Conservation (phyloP, 2,329 filamentous ascomycete species). For the Fusarium xylarioides region DNA sequence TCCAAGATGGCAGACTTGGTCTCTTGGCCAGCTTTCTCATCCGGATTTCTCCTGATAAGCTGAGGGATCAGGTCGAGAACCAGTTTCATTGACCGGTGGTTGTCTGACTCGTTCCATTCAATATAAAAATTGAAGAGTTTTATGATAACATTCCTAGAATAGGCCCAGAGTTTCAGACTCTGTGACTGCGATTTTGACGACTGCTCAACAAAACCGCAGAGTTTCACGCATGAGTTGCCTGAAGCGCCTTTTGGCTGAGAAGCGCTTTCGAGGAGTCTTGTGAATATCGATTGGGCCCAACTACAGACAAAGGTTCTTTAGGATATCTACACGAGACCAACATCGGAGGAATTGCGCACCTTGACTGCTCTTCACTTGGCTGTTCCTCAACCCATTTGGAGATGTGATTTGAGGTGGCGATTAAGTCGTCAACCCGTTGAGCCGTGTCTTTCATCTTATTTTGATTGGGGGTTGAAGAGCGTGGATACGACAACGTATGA, state of each 20-base stretch:
- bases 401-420: slow-evolving; percentile 50
- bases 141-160: slow-evolving; percentile 57
- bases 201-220: slow-evolving; percentile 70
- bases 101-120: slow-evolving; percentile 73
- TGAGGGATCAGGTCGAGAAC: slow-evolving; percentile 66
- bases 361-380: slow-evolving; percentile 45
- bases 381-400: slow-evolving; percentile 57
- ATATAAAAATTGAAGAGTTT: slow-evolving; percentile 70
- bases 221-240: slow-evolving; percentile 64
- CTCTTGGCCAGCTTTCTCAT: slow-evolving; percentile 46
- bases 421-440: slow-evolving; percentile 45
- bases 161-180: slow-evolving; percentile 59
- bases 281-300: slow-evolving; percentile 55
- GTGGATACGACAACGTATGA: not conserved
- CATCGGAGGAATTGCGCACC: slow-evolving; percentile 45
- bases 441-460: slow-evolving; percentile 41
- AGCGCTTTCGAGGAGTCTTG: slow-evolving; percentile 58
- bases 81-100: slow-evolving; percentile 70
- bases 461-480: slow-evolving; percentile 2
- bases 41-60: slow-evolving; percentile 61
- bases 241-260: slow-evolving; percentile 64
- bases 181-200: slow-evolving; percentile 60
- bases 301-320: slow-evolving; percentile 35
- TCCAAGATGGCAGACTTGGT: slow-evolving; percentile 59
- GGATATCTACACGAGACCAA: slow-evolving; percentile 29